Evolutionary conservation across 805 yeast genomes (phyloP), one percentile per base, ranked within the genome.

Genomic region (Candida golubevii): DNA sequence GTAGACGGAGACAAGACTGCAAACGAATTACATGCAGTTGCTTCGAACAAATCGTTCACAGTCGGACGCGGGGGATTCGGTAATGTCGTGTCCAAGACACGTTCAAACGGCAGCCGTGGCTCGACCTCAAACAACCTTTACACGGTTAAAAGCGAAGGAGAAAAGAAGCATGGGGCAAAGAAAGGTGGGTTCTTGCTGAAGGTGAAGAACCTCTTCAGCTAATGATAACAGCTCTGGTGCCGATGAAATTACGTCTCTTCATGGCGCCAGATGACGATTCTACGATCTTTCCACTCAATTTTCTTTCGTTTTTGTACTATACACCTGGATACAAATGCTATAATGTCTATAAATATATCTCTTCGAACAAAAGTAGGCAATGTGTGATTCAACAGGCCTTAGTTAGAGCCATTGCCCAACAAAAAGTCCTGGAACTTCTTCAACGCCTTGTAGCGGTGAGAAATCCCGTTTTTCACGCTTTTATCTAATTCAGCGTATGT

Each of bases 401-500:
- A 18, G 23, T 18, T 18, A 18, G 23, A 18, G 23, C 5, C 4
- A 18, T 18, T 18, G 23, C 37, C 44, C 27, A 38, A 23, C 43
- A 84, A 66, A 53, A 71, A 87, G 26, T 72, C 78, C 59, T 77
- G 80, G 45, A 93, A 76, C 62, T 85, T 78, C 44, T 72, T 79
- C 57, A 93, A 75, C 0, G 99, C 97, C 63, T 76, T 83, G 59
- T 75, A 88, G 57, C 99, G 77, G 60, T 95, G 99, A 52, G 95
- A 84, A 50, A 93, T 85, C 15, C 74, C 61, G 66, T 93, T 90
- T 71, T 95, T 93, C 28, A 75, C 71, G 1, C 63, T 59, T 60
- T 85, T 86, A 41, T 77, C 82, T 90, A 93, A 80, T 64, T 93
- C 97, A 9, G 97, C 98, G 60, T 88, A 90, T 0, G 75, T 67